Evolutionary conservation across 441 rosid species (phyloP), one percentile per base, ranked within the genome.

Genomic region (Viola pubescens): DNA sequence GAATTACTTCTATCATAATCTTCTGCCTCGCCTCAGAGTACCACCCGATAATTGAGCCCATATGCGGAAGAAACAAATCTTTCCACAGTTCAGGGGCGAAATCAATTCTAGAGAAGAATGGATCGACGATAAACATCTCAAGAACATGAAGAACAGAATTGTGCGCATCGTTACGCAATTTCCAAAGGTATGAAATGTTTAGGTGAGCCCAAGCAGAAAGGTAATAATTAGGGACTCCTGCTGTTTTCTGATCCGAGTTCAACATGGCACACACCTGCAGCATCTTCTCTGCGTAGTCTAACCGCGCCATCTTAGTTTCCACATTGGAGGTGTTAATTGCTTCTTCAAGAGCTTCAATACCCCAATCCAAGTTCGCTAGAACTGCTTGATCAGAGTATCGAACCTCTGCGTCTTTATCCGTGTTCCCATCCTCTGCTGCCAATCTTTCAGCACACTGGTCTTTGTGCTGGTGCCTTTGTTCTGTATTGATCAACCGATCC

Each of bases 321-420:
- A 70, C 67, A 54, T 81, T 83, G 11, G 81, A 76, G 6, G 89
- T 86, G 68, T 64, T 6, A 46, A 86, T 81, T 51, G 89, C 85
- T 75, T 86, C 89, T 73, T 86, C 92, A 12, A 83, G 82, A 7
- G 82, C 85, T 59, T 86, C 92, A 37, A 83, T 86, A 12, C 89
- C 92, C 89, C 89, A 86, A 14, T 83, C 85, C 43, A 83, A 52
- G 63, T 81, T 83, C n/a, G 89, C 89, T 14, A 83, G 60, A 7
- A 83, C 92, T 0, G 89, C 89, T 73, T 83, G 89, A 74, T 86
- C 85, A 2, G 92, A 78, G 67, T 83, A 86, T n/a, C 82, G 68
- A 44, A 85, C 77, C 65, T 77, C 85, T 1, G 16, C 59, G 16
- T 62, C 82, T 7, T 65, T 64, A 51, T 49, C 72, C 10, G 38